Conservation (phyloP, 1,284 basidiomycete species). For the Boletus smithii region DNA sequence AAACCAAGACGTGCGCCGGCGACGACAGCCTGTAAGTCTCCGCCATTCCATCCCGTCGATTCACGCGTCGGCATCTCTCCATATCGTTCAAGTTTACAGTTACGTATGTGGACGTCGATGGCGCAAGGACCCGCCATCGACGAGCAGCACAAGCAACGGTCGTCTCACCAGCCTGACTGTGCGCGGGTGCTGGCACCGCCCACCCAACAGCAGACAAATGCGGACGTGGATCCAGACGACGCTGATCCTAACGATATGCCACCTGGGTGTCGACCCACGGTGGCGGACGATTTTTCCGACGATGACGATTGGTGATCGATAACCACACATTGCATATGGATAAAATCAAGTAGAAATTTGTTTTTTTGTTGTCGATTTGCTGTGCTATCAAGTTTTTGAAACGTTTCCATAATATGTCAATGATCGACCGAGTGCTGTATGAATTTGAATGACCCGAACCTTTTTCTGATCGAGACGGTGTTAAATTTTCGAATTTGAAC, state of each 20-base stretch:
- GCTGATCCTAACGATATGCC: constrained; percentile 21
- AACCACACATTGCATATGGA: too few relatives aligned
- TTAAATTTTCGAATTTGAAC: too few relatives aligned
- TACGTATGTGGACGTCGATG: constrained; percentile 35
- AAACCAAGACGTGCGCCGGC: constrained; percentile 28
- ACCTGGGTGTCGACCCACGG: constrained; percentile 4
- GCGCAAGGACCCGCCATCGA: constrained; percentile 32
- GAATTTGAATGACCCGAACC: too few relatives aligned
- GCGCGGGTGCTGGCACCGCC: constrained; percentile 16
- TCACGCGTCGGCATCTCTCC: not conserved
- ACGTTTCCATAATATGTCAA: too few relatives aligned
- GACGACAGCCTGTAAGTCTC: constrained; percentile 33
- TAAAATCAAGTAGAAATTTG: too few relatives aligned
- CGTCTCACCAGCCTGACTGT: constrained; percentile 10
- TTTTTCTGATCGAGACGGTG: too few relatives aligned
- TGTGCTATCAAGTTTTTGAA: too few relatives aligned
- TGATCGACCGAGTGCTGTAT: too few relatives aligned
- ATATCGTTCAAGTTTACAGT: constrained; percentile 19
- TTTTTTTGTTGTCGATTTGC: too few relatives aligned
- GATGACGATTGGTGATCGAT: constrained; percentile 25
- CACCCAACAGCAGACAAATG: not conserved
- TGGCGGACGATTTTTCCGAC: constrained; percentile 26
- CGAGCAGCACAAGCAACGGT: constrained; percentile 27
- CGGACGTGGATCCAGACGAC: constrained; percentile 9
- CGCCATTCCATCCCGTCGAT: not conserved